Evolutionary conservation across 1,284 basidiomycete genomes (phyloP), one percentile per base, ranked within the genome.

Genomic region (Leccinum pseudoinsigne): DNA sequence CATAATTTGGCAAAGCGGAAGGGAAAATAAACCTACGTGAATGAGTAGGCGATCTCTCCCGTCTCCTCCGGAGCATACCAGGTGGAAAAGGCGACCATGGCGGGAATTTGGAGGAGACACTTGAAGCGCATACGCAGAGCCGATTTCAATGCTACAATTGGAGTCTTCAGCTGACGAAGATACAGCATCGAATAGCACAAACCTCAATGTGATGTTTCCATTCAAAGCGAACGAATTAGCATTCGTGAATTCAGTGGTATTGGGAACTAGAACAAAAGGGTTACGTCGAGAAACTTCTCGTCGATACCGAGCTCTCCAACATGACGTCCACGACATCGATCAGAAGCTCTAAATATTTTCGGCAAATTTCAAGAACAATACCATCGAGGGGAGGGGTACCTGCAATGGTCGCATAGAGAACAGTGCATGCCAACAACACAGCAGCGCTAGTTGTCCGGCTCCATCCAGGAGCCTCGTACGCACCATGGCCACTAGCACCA

Each of bases 181-280:
- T 2, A 7, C 11, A 62, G 5, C 3, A 47, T 21, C 14, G n/a
- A 45, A 54, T 2, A 31, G 57, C 12, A 73, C 86, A 57, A 68
- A 94, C 95, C 93, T 95, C 26, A 99, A 80, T 2, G 97, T 95
- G 68, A 99, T 99, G 76, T 99, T 99, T 14, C 93, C 97, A 72
- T 97, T 93, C 69, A 99, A 80, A 16, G 97, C 97, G 73, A 99
- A 99, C 18, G 95, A 97, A 72, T 99, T 97, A 61, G 97, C 97
- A 75, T 99, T 99, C 97, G 99, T 98, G 76, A 99, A 99, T 79
- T 99, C 97, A 21, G 97, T 99, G 16, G 96, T 98, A 76, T 99
- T 99, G 10, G 97, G 97, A 0, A 99, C 96, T 38, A 99, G 85
- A 2, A 97, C 97, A 72, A 99, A 8, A 99, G 83, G 0, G 96